Base-by-base conservation (phyloP, 345 rosid species). In the Eucalyptus regnans region DNA sequence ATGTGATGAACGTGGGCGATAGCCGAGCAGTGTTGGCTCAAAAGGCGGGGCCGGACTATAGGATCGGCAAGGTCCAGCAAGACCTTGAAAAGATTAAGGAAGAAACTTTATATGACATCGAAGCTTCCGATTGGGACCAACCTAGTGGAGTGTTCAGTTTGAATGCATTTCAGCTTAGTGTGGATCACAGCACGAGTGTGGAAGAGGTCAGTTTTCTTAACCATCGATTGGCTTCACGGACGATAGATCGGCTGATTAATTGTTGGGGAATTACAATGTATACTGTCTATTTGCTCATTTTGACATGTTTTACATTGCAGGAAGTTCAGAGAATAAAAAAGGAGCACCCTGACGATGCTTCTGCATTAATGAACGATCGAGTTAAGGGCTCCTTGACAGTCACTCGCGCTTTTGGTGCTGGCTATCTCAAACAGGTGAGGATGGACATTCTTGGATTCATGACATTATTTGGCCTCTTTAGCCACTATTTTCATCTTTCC, bases 361-460 rank as follows among this genome's bases (percentile, higher is more conserved):
- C 90, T 68, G 95, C 98, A 7, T 88, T 96, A 90, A 81, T 93
- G 90, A 97, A 97, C 41, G 98, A 96, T 46, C 96, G 99, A 6
- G 99, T 97, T 62, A 97, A 96, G 91, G 99, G 99, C 44, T 96
- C 97, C 25, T 92, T 97, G 94, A 97, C 96, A 93, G 99, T 97
- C 88, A 97, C 99, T 85, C 94, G 99, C 85, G 99, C 99, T 52
- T 97, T 96, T 12, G 99, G 99, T 83, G 99, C 98, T 37, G 98
- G 99, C 50, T 97, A 96, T 90, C 96, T 97, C 87, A 97, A 97
- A 89, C 95, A 96, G 98, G 99, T 97, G 92, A 79, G 62, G 41
- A 43, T 52, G 43, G 44, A 18, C 41, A 83, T 85, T 25, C 10
- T 44, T 33, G 22, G 86, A 50, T 64, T 43, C 48, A 23, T 50